Base-by-base conservation (phyloP, 352 stramenopile genomes). In the Pythium rishiriense region DNA sequence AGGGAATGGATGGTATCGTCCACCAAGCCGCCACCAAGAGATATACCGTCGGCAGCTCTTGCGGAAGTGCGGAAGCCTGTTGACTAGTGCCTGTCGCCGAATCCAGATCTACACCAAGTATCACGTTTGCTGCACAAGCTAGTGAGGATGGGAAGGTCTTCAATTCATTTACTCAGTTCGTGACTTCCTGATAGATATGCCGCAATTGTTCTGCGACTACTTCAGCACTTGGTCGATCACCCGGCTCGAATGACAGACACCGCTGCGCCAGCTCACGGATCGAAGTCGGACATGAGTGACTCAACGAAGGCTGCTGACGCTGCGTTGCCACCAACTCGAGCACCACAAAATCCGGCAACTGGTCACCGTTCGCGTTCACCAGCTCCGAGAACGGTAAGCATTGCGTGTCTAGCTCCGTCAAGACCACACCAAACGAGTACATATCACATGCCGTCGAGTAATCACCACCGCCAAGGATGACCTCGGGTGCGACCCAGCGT, bases 381-480 rank as follows among this genome's bases (percentile, higher is more conserved):
- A 54, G 14, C 6, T 70, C 47, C 9, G 47, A 46, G 45, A 66
- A 74, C 47, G 67, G 67, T 9, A 73, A 41, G 5, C 25, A 4
- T 2, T 68, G 50, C 35, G 56, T 63, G 46, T 70, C 62, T 12
- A 66, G 19, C 33, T 68, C 51, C 21, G 60, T 54, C 19, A 67
- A 33, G 10, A 67, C 29, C 14, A 55, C 55, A 8, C 62, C 55
- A 19, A 69, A 64, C 60, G 55, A 60, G 62, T 64, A 69, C 29
- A 69, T 28, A 28, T 69, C 62, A 17, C 41, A 52, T 3, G 25
- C 24, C 28, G 35, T 21, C 4, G 35, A 19, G 28, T 69, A 69
- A 33, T 64, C 42, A 39, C 51, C 39, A 21, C 43, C 53, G 19
- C 62, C 41, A 3, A 35, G 0, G 24, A 69, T 58, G 26, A 64